These are phyloP conservation scores for Penicillium palitans DNA, from an alignment of 2,329 filamentous ascomycete species.

Conservation along the genomic window DNA sequence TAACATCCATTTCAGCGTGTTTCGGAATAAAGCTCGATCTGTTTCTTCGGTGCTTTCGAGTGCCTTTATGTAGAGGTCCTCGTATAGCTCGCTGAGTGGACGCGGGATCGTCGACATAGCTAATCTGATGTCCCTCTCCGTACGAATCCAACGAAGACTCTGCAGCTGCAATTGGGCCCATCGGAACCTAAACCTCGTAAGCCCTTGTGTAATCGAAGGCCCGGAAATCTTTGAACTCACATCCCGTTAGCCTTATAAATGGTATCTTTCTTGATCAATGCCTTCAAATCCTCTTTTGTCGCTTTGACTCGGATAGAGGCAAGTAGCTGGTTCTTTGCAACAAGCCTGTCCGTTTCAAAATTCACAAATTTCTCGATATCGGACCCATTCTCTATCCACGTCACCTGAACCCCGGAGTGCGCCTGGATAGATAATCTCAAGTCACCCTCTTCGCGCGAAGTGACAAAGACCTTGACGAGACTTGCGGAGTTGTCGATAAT, in stretches of 20 bases:
- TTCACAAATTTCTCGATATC: background rate
- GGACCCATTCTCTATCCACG: background rate
- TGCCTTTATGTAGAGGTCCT: background rate
- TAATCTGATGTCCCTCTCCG: background rate
- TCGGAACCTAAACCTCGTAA: background rate
- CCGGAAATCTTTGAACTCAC: background rate
- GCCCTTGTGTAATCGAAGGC: background rate
- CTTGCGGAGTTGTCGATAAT: background rate
- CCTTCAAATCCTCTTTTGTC: background rate
- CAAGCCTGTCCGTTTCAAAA: background rate
- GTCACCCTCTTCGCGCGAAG: background rate
- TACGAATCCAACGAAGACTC: background rate
- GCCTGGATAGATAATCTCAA: background rate
- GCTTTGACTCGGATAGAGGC: background rate
- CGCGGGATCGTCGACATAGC: background rate
- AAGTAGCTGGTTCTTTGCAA: background rate
- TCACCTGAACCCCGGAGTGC: background rate
- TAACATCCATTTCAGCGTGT: background rate
- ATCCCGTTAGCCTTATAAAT: background rate
- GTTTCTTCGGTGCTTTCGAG: background rate
- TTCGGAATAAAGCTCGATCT: background rate
- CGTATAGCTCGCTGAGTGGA: background rate
- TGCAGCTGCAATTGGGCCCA: background rate
- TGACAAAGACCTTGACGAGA: background rate
- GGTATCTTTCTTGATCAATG: background rate